Percentiles rank a stretch among this genome's conserved stretches.
These are phyloP conservation scores for Oryza coarctata DNA, from an alignment of 176 grass and related monocot species.

Conservation along the genomic window DNA sequence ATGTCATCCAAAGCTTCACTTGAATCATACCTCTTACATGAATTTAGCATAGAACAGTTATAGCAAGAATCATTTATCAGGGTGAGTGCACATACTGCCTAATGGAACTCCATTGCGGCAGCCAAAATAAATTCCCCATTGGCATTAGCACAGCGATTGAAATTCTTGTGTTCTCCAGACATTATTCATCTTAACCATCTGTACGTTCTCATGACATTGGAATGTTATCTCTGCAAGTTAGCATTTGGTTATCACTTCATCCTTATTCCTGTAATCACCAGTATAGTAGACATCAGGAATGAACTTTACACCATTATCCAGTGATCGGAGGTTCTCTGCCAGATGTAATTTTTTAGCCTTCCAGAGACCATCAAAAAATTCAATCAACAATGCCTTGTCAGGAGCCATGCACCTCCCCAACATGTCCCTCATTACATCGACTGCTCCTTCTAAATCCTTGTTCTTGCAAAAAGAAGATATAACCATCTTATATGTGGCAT, in stretches of 20 bases:
- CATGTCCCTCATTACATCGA: conserved; percentile 67
- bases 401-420: conserved; percentile 62
- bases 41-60: neutral
- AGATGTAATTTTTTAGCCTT: conserved; percentile 54
- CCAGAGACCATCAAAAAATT: conserved; percentile 61
- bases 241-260: conserved; percentile 9
- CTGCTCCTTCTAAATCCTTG: conserved; percentile 78
- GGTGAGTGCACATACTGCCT: neutral
- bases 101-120: neutral
- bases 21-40: neutral
- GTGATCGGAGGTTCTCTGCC: conserved; percentile 44
- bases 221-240: conserved; percentile 14
- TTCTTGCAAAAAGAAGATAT: conserved; percentile 80
- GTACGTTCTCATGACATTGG: neutral
- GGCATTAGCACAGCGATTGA: neutral
- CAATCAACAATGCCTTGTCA: conserved; percentile 55
- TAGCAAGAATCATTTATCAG: neutral
- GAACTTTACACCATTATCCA: conserved; percentile 37
- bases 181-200: neutral
- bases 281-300: conserved; percentile 62
- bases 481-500: conserved; percentile 47
- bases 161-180: neutral
- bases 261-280: conserved; percentile 29
- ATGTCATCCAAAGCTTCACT: neutral
- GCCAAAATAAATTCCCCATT: neutral